These are phyloP conservation scores for Phytophthora cajani DNA, from an alignment of 352 stramenopile genomes.

Conservation along the genomic window DNA sequence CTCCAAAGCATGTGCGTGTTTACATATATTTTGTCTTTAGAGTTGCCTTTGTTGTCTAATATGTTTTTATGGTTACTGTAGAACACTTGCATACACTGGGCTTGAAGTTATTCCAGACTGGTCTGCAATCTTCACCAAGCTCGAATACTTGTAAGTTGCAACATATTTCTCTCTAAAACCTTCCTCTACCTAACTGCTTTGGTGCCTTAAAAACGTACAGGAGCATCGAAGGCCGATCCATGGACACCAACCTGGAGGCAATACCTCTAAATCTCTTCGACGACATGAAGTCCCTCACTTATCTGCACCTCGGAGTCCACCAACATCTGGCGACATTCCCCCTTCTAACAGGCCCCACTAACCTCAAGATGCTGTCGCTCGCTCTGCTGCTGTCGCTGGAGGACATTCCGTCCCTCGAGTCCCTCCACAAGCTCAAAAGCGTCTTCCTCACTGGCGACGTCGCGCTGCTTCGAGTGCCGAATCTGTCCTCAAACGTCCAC, in stretches of 20 bases:
- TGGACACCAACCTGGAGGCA: conserved; percentile 19
- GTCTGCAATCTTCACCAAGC: conserved; percentile 14
- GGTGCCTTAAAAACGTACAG: background rate
- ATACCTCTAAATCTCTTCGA: conserved; percentile 33
- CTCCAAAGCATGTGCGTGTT: conserved; percentile 28
- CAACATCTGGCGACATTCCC: conserved; percentile 18
- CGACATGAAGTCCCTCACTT: conserved; percentile 29
- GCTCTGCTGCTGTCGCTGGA: conserved; percentile 11
- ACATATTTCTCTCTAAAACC: background rate
- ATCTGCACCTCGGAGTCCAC: conserved; percentile 36
- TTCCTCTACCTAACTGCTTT: background rate
- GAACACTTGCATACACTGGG: conserved; percentile 29
- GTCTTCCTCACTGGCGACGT: background rate
- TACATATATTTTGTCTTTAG: background rate
- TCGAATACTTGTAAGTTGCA: conserved; percentile 36
- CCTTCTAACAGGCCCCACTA: conserved; percentile 13
- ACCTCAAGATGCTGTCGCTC: conserved; percentile 32
- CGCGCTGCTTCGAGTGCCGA: conserved; percentile 6
- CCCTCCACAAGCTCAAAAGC: conserved; percentile 11
- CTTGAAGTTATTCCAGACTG: conserved; percentile 25
- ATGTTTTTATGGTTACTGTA: background rate
- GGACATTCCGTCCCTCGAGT: conserved; percentile 19
- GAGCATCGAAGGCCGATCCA: conserved; percentile 28
- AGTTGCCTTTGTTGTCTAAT: background rate
- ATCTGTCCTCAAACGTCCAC: conserved; percentile 2